Base-by-base conservation (phyloP, 2,329 filamentous ascomycete species). In the Macrophomina pseudophaseolina region DNA sequence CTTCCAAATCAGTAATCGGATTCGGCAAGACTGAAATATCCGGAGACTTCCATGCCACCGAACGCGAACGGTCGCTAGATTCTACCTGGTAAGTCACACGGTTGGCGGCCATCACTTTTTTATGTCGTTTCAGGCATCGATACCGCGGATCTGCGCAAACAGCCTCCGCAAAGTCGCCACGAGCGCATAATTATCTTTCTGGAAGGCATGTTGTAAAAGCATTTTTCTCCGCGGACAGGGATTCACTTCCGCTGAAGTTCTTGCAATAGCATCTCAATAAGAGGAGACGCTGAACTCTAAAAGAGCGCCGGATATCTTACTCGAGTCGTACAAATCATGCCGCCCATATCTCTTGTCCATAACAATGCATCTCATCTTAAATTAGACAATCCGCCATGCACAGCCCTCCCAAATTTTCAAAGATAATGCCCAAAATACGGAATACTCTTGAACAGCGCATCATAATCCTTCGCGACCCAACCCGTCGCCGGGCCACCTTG, bases 391-490 rank as follows among this genome's bases (percentile, higher is more conserved):
- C 58, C 58, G 9, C 32, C 44, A 11, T 7, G 3, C n/a, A 11
- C 16, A 4, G 18, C 23, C 8, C n/a, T 5, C 14, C n/a, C 8
- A 14, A 16, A 35, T 11, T 9, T n/a, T 77, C 72, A 85, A 70
- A 83, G 74, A 81, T 83, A 88, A 64, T 77, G 74, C 1, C 84
- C 83, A 64, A 90, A 74, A 12, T 89, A 71, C 1, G 88, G 88
- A 49, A 90, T 82, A 63, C 82, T 83, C 68, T 78, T 81, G 75
- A 89, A 93, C 70, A 97, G 82, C 59, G 88, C 85, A 80, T 97
- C 91, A 78, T 94, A 97, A 59, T 91, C 84, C 71, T 84, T 90
- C 2, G 88, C 92, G 65, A 97, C 84, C 93, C 93, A 97, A 0
- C 93, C 93, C 4, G 85, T 81, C 1, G 87, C 88, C 68, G 82